Conservation (phyloP, 306 rosid genomes). For the Calophaca sinica region DNA sequence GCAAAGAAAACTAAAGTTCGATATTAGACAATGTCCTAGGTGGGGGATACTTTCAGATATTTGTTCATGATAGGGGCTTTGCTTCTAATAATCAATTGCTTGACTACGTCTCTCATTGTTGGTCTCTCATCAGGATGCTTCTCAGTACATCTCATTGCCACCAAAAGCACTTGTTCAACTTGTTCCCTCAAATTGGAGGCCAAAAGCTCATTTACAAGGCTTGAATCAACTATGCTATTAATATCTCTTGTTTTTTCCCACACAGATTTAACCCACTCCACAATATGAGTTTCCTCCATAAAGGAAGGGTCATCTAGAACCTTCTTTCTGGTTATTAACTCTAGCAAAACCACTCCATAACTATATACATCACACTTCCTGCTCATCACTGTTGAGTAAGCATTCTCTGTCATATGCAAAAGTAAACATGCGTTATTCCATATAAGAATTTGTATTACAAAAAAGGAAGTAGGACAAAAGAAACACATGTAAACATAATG, state of each 20-base stretch:
- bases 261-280: constrained; percentile 55
- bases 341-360: constrained; percentile 72
- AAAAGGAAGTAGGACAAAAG: not conserved
- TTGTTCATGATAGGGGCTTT: not conserved
- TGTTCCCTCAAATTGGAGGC: not conserved
- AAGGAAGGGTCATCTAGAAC: constrained; percentile 53
- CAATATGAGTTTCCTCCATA: constrained; percentile 45
- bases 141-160: constrained; percentile 66
- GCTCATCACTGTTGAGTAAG: constrained; percentile 45
- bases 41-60: too few relatives aligned
- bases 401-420: constrained; percentile 55
- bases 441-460: not conserved
- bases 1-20: too few relatives aligned
- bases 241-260: constrained; percentile 53
- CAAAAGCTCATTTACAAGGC: constrained; percentile 48
- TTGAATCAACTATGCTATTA: constrained; percentile 53
- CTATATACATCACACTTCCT: constrained; percentile 69
- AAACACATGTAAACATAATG: not conserved
- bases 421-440: constrained; percentile 3
- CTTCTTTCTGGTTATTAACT: constrained; percentile 67
- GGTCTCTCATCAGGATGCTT: constrained; percentile 59
- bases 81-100: not conserved
- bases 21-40: too few relatives aligned
- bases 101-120: constrained; percentile 55
- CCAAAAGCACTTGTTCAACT: constrained; percentile 36